Evolutionary conservation across 1,284 basidiomycete species (phyloP).

Genomic region (Irpex sp.): DNA sequence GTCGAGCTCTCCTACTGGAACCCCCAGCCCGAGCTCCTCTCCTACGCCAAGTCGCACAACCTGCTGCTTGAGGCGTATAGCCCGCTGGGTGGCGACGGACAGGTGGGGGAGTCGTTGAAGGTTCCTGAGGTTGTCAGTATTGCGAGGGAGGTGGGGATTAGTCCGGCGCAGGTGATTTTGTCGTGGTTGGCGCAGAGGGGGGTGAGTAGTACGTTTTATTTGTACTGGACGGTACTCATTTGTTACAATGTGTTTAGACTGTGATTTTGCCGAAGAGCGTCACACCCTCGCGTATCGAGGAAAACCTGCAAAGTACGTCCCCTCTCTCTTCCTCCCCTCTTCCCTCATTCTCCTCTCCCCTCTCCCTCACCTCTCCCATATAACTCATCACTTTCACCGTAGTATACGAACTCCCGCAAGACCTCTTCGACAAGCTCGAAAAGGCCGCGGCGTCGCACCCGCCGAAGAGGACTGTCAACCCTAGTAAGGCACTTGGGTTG

Average conservation of each 20-base stretch:
- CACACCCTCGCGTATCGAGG: conserved; percentile 63
- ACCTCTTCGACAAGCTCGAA: conserved; percentile 58
- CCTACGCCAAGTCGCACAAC: conserved; percentile 64
- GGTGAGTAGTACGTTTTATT: too few relatives aligned
- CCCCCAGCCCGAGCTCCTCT: conserved; percentile 78
- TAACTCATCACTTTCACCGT: background rate
- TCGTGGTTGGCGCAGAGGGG: conserved; percentile 82
- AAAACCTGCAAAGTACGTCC: conserved; percentile 61
- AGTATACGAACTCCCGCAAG: conserved; percentile 53
- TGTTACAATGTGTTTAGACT: too few relatives aligned
- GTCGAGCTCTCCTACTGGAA: conserved; percentile 83
- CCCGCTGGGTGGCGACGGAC: conserved; percentile 65
- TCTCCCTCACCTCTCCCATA: too few relatives aligned
- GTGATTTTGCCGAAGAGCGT: conserved; percentile 81
- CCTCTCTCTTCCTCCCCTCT: background rate
- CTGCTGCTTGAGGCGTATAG: conserved; percentile 78
- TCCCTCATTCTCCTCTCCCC: too few relatives aligned
- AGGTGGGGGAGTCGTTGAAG: conserved; percentile 51
- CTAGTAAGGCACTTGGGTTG: conserved; percentile 59
- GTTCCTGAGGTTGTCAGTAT: conserved; percentile 46
- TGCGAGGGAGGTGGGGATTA: conserved; percentile 63
- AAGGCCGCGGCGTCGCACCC: conserved; percentile 52
- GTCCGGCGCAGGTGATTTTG: conserved; percentile 76
- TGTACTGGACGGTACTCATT: too few relatives aligned
- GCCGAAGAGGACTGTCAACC: conserved; percentile 55